Conservation (phyloP, 2,329 filamentous ascomycete genomes). For the Graphilbum fragrans region DNA sequence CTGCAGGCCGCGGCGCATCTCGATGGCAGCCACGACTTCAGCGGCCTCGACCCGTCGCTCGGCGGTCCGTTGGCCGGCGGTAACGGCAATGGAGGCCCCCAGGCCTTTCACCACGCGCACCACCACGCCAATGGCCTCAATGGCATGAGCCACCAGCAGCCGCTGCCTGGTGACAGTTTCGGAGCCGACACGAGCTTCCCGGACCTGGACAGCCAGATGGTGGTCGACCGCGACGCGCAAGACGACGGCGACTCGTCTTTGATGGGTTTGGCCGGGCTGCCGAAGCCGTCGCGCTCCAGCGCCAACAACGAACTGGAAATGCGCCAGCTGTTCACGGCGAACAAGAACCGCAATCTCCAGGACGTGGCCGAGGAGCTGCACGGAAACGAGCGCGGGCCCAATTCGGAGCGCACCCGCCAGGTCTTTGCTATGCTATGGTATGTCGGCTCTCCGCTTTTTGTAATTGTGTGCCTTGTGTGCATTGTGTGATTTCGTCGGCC, state of each 20-base stretch:
- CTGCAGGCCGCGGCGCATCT: slow-evolving; percentile 45
- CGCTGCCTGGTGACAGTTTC: slow-evolving; percentile 42
- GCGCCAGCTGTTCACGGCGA: slow-evolving; percentile 59
- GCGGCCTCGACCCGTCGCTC: slow-evolving; percentile 35
- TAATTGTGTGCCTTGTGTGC: background rate
- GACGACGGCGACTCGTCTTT: slow-evolving; percentile 42
- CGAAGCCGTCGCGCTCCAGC: slow-evolving; percentile 52
- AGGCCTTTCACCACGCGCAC: slow-evolving; percentile 30
- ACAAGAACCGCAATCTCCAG: slow-evolving; percentile 53
- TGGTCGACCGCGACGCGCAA: slow-evolving; percentile 46
- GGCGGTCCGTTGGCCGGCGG: slow-evolving; percentile 29
- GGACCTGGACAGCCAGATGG: slow-evolving; percentile 45
- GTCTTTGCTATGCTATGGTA: slow-evolving; percentile 86
- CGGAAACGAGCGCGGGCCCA: slow-evolving; percentile 66
- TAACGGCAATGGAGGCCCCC: slow-evolving; percentile 22
- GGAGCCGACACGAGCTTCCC: slow-evolving; percentile 39
- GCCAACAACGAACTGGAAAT: slow-evolving; percentile 75
- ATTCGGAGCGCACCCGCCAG: slow-evolving; percentile 73
- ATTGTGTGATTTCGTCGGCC: background rate
- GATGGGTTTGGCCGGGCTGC: slow-evolving; percentile 27
- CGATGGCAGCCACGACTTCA: slow-evolving; percentile 33
- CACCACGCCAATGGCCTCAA: slow-evolving; percentile 17
- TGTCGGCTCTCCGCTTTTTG: slow-evolving; percentile 16
- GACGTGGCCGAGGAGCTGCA: slow-evolving; percentile 68
- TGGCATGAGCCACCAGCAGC: slow-evolving; percentile 33